These are phyloP conservation scores for Pseudogymnoascus sp. DNA, from an alignment of 2,329 filamentous ascomycete species.

Conservation along the genomic window DNA sequence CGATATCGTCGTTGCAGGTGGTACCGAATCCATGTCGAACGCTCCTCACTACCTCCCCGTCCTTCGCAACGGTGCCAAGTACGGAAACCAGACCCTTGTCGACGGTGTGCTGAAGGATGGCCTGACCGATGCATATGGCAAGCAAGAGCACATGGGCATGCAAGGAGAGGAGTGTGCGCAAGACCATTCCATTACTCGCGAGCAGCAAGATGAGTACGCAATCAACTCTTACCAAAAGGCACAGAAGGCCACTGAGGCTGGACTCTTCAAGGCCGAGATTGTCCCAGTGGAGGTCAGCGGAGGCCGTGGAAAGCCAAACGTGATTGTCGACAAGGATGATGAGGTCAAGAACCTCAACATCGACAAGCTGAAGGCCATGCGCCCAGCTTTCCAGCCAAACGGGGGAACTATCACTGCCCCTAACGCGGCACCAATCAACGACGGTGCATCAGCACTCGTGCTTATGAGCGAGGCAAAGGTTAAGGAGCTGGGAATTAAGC, in stretches of 20 bases:
- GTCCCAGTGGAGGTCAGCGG: conserved; percentile 79
- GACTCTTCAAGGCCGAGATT: conserved; percentile 79
- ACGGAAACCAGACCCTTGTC: conserved; percentile 79
- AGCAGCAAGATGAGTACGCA: conserved; percentile 90
- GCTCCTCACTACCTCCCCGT: conserved; percentile 88
- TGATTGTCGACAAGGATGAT: conserved; percentile 77
- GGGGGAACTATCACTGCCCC: conserved; percentile 87
- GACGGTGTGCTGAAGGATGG: conserved; percentile 93
- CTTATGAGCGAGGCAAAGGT: conserved; percentile 91
- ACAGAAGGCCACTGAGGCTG: conserved; percentile 72
- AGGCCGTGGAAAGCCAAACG: conserved; percentile 78
- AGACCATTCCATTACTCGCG: conserved; percentile 72
- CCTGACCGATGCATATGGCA: conserved; percentile 81
- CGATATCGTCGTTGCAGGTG: conserved; percentile 84
- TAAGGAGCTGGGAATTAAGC: conserved; percentile 83
- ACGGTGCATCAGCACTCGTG: conserved; percentile 85
- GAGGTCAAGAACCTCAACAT: conserved; percentile 91
- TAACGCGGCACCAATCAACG: conserved; percentile 92
- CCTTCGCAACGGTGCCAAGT: conserved; percentile 83
- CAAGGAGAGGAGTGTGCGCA: conserved; percentile 83
- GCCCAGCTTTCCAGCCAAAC: conserved; percentile 70
- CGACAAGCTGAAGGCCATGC: conserved; percentile 76
- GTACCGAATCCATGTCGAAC: conserved; percentile 98
- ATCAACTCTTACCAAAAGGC: conserved; percentile 93
- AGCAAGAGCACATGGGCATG: conserved; percentile 94